Evolutionary conservation across 106 monocot genomes (phyloP), one percentile per base, ranked within the genome.

Genomic region (Xerophyta viscosa): DNA sequence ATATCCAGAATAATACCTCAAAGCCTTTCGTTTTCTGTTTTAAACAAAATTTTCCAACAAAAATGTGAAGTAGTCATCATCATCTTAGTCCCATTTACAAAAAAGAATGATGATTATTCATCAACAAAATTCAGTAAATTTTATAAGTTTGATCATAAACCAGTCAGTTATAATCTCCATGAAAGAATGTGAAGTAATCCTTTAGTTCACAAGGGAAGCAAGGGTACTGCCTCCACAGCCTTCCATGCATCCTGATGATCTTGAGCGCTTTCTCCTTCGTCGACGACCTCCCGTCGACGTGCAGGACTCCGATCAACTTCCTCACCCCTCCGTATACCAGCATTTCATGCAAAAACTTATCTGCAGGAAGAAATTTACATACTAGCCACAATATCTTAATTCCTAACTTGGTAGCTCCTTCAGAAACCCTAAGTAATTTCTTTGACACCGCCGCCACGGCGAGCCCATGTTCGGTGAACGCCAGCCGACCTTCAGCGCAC

Each of bases 301-400:
- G 79, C 56, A 87, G 26, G 68, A 92, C 8, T 14, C 39, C 59
- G 33, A 83, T 22, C 6, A 92, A 24, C 71, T 87, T 87, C 66
- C 41, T 57, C 48, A 87, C 79, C 19, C 77, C 61, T 1, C 92
- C 92, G 17, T 17, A 71, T 15, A 52, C 47, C 56, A 83, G 26
- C 87, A 92, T 92, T 10, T 82, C 86, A 0, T 92, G 75, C 0
- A 82, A 15, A 31, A 86, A 57, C 70, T 60, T 82, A 46, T 76
- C 70, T 25, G 72, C 76, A 9, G 78, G 72, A 21, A 52, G 12
- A 23, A 64, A 66, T 27, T 45, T 61, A 46, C 75, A 60, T 2
- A 92, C 37, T 23, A 79, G 37, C 78, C 82, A 92, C 76, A 92
- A 36, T 2, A 92, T 63, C 68, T 79, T 86, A 48, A 92, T 78